Percentiles rank a stretch among this genome's conserved stretches.
These are phyloP conservation scores for Orbilia quercus DNA, from an alignment of 2,329 filamentous ascomycete genomes.

Conservation along the genomic window DNA sequence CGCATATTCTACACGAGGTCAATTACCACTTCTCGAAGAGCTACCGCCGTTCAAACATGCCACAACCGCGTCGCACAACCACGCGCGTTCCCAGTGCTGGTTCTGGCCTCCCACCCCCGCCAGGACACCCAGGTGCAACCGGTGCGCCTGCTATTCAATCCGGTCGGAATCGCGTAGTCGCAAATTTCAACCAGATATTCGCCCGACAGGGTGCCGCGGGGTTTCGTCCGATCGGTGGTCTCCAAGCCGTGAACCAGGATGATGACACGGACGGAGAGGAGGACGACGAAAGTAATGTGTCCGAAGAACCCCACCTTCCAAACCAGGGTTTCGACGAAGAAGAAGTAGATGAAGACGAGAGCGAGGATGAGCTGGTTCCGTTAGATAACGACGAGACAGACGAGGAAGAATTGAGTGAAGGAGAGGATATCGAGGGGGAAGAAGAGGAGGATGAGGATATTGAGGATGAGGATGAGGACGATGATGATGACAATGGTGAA, in stretches of 20 bases:
- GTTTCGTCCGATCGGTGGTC: slow-evolving; percentile 51
- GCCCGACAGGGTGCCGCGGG: slow-evolving; percentile 43
- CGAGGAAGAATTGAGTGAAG: slow-evolving; percentile 27
- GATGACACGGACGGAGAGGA: slow-evolving; percentile 37
- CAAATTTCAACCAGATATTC: slow-evolving; percentile 49
- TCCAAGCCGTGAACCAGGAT: slow-evolving; percentile 29
- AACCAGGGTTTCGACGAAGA: slow-evolving; percentile 23
- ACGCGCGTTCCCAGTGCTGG: slow-evolving; percentile 19
- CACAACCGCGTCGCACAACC: slow-evolving; percentile 34
- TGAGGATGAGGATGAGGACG: slow-evolving; percentile 24
- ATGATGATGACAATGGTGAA: slow-evolving; percentile 23
- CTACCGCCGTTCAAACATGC: slow-evolving; percentile 15
- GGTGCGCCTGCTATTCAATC: slow-evolving; percentile 5
- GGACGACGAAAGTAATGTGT: slow-evolving; percentile 9
- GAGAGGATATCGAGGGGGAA: background rate
- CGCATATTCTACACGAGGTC: background rate
- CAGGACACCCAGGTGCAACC: background rate
- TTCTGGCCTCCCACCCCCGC: slow-evolving; percentile 2
- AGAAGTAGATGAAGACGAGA: slow-evolving; percentile 38
- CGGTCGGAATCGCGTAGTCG: slow-evolving; percentile 39
- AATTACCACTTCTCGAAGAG: slow-evolving; percentile 14
- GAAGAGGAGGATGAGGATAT: slow-evolving; percentile 9
- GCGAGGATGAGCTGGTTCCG: slow-evolving; percentile 37
- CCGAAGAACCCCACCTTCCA: slow-evolving; percentile 9
- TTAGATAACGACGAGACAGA: slow-evolving; percentile 48